Evolutionary conservation across 1,284 basidiomycete genomes (phyloP).

Genomic region (Neolentinus lepideus): DNA sequence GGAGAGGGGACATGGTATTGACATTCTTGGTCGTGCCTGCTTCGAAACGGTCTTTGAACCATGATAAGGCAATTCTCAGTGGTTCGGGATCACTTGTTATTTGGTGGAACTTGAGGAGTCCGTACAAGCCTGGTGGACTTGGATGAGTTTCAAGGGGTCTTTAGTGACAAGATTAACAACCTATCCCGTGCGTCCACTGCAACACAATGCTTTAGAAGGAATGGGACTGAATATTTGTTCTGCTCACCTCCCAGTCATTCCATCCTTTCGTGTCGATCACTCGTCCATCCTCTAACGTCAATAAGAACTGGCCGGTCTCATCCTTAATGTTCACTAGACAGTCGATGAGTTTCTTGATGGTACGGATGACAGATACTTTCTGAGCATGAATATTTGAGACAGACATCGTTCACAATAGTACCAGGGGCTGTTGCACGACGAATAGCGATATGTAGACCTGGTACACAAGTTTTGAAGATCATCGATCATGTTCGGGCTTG

Average conservation of each 20-base stretch:
- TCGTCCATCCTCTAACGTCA: conserved; percentile 46
- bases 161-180: conserved; percentile 14
- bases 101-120: conserved; percentile 35
- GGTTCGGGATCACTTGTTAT: conserved; percentile 36
- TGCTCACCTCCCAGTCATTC: conserved; percentile 51
- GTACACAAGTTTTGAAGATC: too few relatives aligned
- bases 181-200: conserved; percentile 56
- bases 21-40: conserved; percentile 61
- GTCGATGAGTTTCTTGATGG: conserved; percentile 41
- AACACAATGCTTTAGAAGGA: background rate
- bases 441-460: too few relatives aligned
- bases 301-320: conserved; percentile 48
- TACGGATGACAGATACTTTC: conserved; percentile 25
- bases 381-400: conserved; percentile 22
- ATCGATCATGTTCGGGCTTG: too few relatives aligned
- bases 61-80: conserved; percentile 41
- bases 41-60: conserved; percentile 50
- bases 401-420: conserved; percentile 18
- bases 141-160: background rate
- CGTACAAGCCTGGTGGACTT: conserved; percentile 31
- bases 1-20: conserved; percentile 60
- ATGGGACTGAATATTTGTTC: background rate
- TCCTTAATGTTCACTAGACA: conserved; percentile 58
- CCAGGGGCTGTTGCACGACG: background rate
- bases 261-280: conserved; percentile 63